phyloP scores from a whole-genome alignment of 2,329 filamentous ascomycete genomes.

The Ophiostoma fasciatum region DNA sequence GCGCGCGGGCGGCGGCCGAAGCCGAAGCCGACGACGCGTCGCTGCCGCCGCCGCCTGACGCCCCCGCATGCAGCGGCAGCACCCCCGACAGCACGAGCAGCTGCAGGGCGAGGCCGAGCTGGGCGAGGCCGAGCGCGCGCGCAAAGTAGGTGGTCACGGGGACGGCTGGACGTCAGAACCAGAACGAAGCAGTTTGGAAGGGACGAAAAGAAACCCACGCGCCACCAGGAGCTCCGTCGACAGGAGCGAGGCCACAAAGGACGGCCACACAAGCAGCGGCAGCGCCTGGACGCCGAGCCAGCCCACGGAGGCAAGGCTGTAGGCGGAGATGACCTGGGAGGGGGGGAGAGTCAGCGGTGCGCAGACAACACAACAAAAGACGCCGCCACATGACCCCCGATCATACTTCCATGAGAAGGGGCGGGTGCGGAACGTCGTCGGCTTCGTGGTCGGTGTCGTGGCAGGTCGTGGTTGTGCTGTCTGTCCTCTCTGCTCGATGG shows the following conservation, averaged over 20 bases:
- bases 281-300: slow-evolving; percentile 35
- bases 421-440: no score
- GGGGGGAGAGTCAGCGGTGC: not conserved
- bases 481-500: no score
- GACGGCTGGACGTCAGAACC: slow-evolving; percentile 36
- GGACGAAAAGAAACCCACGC: not conserved
- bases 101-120: slow-evolving; percentile 48
- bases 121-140: slow-evolving; percentile 51
- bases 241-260: slow-evolving; percentile 31
- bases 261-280: slow-evolving; percentile 32
- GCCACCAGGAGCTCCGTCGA: slow-evolving; percentile 7
- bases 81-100: slow-evolving; percentile 56
- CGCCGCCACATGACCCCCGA: not conserved
- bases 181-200: no score
- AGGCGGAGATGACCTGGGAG: slow-evolving; percentile 31
- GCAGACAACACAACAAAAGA: not conserved
- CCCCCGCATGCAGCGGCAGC: slow-evolving; percentile 41
- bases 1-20: slow-evolving; percentile 35
- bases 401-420: slow-evolving; percentile 4
- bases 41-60: slow-evolving; percentile 22
- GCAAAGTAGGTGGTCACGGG: slow-evolving; percentile 58
- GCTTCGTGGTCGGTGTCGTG: no score
- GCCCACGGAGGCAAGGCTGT: slow-evolving; percentile 34
- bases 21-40: slow-evolving; percentile 30
- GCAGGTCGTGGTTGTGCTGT: no score